Base-by-base conservation (phyloP, 345 rosid species). In the Trapa incisa region DNA sequence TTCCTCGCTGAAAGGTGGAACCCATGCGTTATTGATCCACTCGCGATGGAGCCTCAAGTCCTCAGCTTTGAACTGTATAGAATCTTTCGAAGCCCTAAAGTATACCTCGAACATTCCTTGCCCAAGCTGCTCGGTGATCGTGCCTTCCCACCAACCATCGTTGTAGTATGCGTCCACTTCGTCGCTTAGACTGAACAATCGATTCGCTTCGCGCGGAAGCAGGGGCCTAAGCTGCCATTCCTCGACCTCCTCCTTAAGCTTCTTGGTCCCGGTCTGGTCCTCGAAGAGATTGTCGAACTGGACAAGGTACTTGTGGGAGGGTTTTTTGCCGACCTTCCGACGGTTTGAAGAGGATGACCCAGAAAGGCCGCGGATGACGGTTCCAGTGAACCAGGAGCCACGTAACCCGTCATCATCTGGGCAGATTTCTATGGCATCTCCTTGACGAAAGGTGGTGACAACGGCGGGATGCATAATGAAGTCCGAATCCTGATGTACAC, bases 61-160 rank as follows among this genome's bases (percentile, higher is more conserved):
- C 67, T 79, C 74, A 68, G 66, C 76, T 3, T 56, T 54, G 76
- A 87, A 87, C 70, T 53, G 76, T 72, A 80, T 72, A 82, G 84
- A 88, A 71, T 93, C 96, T 67, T 61, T 84, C 0, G 83, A 72
- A 57, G 70, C 60, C 71, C 81, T 79, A 58, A 90, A 93, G 81
- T 68, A 87, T 63, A 90, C 94, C 42, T 69, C 73, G 62, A 83
- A 88, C 64, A 58, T 84, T 16, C 87, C 92, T 56, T 81, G 76
- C 6, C 70, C 80, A 6, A 75, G 32, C 65, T 74, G 89, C 73
- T 81, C 79, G 22, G 89, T 82, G 14, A 90, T 83, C 22, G 37
- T 72, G 8, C 98, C 98, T 71, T 90, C 97, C 97, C 98, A 87
- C 98, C 98, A 90, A 35, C 96, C 98, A 14, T 88, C 97, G 39